Conservation (phyloP, 257 asterid genomes). For the Nicotiana paniculata region DNA sequence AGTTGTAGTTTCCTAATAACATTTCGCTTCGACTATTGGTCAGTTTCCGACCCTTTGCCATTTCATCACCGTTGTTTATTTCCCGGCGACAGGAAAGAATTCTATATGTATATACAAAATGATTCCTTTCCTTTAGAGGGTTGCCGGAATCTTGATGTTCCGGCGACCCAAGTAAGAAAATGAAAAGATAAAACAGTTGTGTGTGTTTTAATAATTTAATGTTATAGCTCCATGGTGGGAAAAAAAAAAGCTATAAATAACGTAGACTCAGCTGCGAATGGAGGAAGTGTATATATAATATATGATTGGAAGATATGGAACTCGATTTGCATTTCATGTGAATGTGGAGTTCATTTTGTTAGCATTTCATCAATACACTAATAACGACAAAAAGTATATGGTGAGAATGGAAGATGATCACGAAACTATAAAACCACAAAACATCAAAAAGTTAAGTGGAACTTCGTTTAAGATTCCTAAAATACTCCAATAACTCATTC, state of each 20-base stretch:
- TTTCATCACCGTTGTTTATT: constrained; percentile 15
- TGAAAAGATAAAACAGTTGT: not conserved
- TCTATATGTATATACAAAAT: not conserved
- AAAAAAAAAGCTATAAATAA: constrained; percentile 3
- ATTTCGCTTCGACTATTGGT: constrained; percentile 58
- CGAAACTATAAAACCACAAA: constrained; percentile 27
- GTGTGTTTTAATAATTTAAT: not conserved
- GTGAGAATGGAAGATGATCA: constrained; percentile 24
- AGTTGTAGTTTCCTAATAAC: constrained; percentile 39
- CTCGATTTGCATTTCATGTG: constrained; percentile 39
- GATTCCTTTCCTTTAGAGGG: not conserved
- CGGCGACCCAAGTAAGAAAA: constrained; percentile 26
- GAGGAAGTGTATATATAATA: constrained; percentile 47
- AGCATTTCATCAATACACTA: constrained; percentile 35
- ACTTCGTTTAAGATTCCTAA: too few species aligned
- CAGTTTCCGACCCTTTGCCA: constrained; percentile 79
- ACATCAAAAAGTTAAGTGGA: not conserved
- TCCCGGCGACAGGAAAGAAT: constrained; percentile 23
- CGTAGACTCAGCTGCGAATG: constrained; percentile 21
- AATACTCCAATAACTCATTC: too few species aligned
- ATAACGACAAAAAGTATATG: constrained; percentile 21
- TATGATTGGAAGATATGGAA: constrained; percentile 16
- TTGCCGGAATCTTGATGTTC: constrained; percentile 31
- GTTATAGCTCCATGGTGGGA: constrained; percentile 13
- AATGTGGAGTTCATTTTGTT: constrained; percentile 68